Evolutionary conservation across 441 rosid species (phyloP), one percentile per base, ranked within the genome.

Genomic region (Rhodomyrtus psidioides): DNA sequence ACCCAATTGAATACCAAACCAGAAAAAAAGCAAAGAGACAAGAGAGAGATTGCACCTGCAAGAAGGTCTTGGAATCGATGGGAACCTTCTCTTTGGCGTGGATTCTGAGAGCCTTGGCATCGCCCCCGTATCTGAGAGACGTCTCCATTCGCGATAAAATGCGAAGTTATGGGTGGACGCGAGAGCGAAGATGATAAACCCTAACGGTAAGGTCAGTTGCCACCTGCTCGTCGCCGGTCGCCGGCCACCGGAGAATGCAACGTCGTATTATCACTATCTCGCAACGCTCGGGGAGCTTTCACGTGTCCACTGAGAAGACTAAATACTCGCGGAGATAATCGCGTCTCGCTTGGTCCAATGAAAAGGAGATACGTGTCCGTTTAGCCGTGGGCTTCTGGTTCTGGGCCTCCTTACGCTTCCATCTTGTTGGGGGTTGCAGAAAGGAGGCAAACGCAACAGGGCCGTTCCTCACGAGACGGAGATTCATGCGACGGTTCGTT

Each of bases 61-160:
- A 85, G 87, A 87, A 92, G 85, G 97, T 96, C 28, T 87, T 90
- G 27, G 96, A 91, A 90, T 91, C 94, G 84, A 95, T 88, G 21
- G 90, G 86, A 59, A 96, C 75, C 88, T 91, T 95, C 95, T 97
- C 93, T 91, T 97, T 97, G 82, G 98, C 99, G 89, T 97, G 98
- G 90, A 97, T 93, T 88, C 90, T 93, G 85, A 96, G 85, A 87
- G 94, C 90, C 90, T 87, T 97, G 81, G 96, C 92, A 84, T 93
- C 95, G 55, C 91, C 89, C 44, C 92, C 88, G 88, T 91, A 94
- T 85, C 99, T 93, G 83, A 97, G 91, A 70, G 98, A 97, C 6
- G 98, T 95, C 91, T 96, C 97, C 99, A 96, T 97, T 79, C 55
- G 79, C 79, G 79, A 70, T 39, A n/a, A 70, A 70, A 39, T 39